These are phyloP conservation scores for Davidsoniella eucalypti DNA, from an alignment of 2,329 filamentous ascomycete genomes.

Conservation along the genomic window DNA sequence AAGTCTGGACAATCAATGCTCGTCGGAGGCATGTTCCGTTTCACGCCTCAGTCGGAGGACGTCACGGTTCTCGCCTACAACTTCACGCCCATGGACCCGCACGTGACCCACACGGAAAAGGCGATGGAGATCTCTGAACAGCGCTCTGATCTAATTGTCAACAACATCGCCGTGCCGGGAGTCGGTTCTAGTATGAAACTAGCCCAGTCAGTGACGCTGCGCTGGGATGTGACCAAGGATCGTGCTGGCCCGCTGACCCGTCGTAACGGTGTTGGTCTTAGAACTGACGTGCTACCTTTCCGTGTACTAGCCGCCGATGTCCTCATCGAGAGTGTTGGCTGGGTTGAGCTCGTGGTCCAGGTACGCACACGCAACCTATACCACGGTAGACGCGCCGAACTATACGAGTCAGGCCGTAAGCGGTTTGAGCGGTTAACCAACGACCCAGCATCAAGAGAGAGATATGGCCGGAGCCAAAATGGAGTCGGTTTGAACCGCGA, in stretches of 20 bases:
- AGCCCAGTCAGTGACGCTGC: constrained; percentile 60
- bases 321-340: constrained; percentile 80
- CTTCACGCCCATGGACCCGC: constrained; percentile 63
- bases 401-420: constrained; percentile 13
- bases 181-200: constrained; percentile 41
- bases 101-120: constrained; percentile 67
- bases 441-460: too few relatives aligned
- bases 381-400: constrained; percentile 13
- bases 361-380: constrained; percentile 44
- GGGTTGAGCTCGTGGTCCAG: constrained; percentile 78
- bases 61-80: constrained; percentile 63
- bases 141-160: constrained; percentile 37
- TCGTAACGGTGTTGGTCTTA: constrained; percentile 43
- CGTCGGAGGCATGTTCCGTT: constrained; percentile 70
- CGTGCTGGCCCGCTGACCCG: constrained; percentile 59
- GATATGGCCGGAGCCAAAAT: too few relatives aligned
- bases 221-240: constrained; percentile 67
- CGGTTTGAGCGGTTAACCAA: too few relatives aligned
- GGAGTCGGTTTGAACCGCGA: too few relatives aligned
- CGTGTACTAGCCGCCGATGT: constrained; percentile 67
- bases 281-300: constrained; percentile 58
- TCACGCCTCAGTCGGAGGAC: constrained; percentile 53
- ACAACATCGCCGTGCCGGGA: constrained; percentile 45
- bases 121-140: constrained; percentile 57
- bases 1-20: constrained; percentile 67